Base-by-base conservation (phyloP, 768 basidiomycete species). In the Leccinum variicolor region DNA sequence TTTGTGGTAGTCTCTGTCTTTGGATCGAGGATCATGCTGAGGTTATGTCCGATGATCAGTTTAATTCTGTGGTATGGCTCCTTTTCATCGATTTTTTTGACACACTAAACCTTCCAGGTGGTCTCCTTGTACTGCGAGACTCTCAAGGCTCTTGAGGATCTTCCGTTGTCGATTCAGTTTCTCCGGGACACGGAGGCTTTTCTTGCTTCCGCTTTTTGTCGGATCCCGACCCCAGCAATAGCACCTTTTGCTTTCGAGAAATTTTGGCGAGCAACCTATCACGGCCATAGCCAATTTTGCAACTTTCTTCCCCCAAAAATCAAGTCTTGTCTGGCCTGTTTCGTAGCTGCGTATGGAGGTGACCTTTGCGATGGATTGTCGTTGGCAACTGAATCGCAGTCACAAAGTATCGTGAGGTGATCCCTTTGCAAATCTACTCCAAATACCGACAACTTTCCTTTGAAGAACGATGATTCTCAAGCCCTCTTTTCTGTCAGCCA, bases 251-350 rank as follows among this genome's bases (percentile, higher is more conserved):
- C 80, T 1, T 88, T 87, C 58, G 75, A 77, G 60, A 70, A 67
- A 2, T 87, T 83, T 65, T 88, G 86, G 86, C 75, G 75, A n/a
- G 69, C 69, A 39, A 82, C 81, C 3, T 86, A 83, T 63, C 78
- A 82, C 33, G 70, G 70, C n/a, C 72, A 65, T 34, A 67, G 68
- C 26, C 71, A 77, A 31, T 75, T 79, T 28, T 67, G 65, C 50
- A 41, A 61, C 0, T 56, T 64, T 17, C 79, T 81, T 56, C 82
- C 85, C 0, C 63, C 68, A 6, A 72, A 68, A 19, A 71, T 84
- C 59, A 77, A 75, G 51, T 71, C 70, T 11, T 79, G 77, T 45
- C 68, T 87, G 39, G 71, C 72, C 55, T 79, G 76, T 25, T 79
- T 79, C 59, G 73, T 73, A 50, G 78, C 79, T 50, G 76, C 77